phyloP scores from a whole-genome alignment of 768 basidiomycete species.

The Rhodosporidiobolus sp. region DNA sequence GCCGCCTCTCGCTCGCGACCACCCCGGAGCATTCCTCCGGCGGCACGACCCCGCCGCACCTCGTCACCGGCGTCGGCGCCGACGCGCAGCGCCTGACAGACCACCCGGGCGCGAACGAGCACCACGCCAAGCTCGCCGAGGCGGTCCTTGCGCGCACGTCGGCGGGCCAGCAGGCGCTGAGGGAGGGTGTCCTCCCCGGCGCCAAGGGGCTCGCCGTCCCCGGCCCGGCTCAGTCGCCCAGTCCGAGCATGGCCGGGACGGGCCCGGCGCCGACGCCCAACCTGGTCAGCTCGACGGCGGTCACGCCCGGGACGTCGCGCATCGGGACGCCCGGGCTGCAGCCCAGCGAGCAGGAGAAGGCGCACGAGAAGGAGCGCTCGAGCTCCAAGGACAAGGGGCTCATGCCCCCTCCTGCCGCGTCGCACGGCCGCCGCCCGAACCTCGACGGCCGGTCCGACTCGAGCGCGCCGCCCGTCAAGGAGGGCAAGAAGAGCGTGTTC shows the following conservation, averaged over 20 bases:
- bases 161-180: slow-evolving; percentile 19
- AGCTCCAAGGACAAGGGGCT: background rate
- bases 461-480: slow-evolving; percentile 2
- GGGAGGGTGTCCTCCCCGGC: slow-evolving; percentile 8
- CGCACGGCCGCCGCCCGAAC: background rate
- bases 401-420: background rate
- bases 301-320: slow-evolving; percentile 13
- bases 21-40: background rate
- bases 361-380: background rate
- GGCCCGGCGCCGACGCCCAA: background rate
- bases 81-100: background rate
- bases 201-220: slow-evolving; percentile 3
- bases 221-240: background rate
- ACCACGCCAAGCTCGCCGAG: background rate
- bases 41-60: background rate
- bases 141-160: slow-evolving; percentile 16
- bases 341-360: background rate
- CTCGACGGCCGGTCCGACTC: background rate
- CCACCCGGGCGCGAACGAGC: background rate
- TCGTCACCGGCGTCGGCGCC: background rate
- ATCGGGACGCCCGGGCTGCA: background rate
- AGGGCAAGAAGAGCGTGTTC: slow-evolving; percentile 37
- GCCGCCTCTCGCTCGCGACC: slow-evolving; percentile 6
- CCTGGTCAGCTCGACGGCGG: background rate
- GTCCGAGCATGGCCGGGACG: background rate